Percentiles rank a stretch among this genome's conserved stretches.
Conservation (phyloP, 2,329 filamentous ascomycete species). For the Calonectria naviculata region DNA sequence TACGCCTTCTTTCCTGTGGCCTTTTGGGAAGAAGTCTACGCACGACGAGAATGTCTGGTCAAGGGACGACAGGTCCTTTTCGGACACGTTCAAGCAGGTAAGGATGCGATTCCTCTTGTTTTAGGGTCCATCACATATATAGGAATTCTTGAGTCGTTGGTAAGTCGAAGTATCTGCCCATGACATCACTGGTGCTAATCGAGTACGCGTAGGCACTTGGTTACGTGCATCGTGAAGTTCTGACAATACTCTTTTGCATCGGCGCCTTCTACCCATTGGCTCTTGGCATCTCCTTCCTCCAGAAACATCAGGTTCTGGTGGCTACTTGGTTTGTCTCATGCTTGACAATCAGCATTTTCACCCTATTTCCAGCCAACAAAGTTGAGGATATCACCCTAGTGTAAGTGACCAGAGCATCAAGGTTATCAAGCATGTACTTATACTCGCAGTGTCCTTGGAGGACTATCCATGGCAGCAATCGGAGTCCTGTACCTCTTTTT, state of each 20-base stretch:
- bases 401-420: neutral
- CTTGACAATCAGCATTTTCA: neutral
- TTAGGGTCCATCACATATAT: neutral
- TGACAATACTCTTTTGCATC: neutral
- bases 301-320: neutral
- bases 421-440: neutral
- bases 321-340: neutral
- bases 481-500: neutral
- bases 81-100: neutral
- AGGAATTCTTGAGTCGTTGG: neutral
- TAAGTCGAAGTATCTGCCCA: neutral
- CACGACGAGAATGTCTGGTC: neutral
- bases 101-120: neutral
- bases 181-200: neutral
- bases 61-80: neutral
- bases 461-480: neutral
- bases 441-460: neutral
- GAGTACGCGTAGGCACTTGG: neutral
- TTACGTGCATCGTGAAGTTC: neutral
- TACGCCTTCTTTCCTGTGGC: neutral
- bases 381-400: neutral
- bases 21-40: neutral
- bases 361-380: neutral
- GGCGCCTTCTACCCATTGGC: neutral
- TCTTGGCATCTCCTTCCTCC: neutral